Evolutionary conservation across 169 alveolate species (phyloP).

Genomic region (Plasmodium gaboni): DNA sequence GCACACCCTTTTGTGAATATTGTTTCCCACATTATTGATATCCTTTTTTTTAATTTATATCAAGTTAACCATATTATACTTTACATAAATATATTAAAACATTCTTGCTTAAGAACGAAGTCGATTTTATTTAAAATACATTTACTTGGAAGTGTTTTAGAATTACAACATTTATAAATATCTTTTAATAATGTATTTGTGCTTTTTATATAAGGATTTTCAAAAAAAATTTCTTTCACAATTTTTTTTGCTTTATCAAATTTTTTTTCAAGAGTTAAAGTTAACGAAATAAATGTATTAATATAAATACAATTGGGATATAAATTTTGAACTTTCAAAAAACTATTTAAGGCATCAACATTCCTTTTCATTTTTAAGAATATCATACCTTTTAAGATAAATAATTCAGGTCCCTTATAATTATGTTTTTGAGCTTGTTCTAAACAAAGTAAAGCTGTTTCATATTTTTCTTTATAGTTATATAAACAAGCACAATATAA

Average conservation of each 20-base stretch:
- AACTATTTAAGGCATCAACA: conserved; percentile 64
- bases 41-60: too few relatives aligned
- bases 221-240: conserved; percentile 42
- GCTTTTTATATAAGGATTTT: not conserved
- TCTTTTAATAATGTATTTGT: conserved; percentile 33
- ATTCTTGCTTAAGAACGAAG: conserved; percentile 21
- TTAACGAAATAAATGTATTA: conserved; percentile 34
- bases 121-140: conserved; percentile 39
- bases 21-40: too few relatives aligned
- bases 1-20: too few relatives aligned
- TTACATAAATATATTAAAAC: too few relatives aligned
- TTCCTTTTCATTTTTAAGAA: conserved; percentile 66
- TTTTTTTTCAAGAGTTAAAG: conserved; percentile 46
- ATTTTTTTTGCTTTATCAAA: conserved; percentile 44
- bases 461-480: conserved; percentile 48
- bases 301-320: conserved; percentile 42
- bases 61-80: too few relatives aligned
- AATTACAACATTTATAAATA: conserved; percentile 62
- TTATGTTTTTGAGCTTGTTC: conserved; percentile 59
- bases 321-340: conserved; percentile 56
- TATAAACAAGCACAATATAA: conserved; percentile 62
- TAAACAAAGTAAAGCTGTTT: conserved; percentile 73
- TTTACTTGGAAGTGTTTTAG: conserved; percentile 26
- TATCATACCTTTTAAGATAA: conserved; percentile 65
- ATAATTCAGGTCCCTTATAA: conserved; percentile 34